phyloP scores from a whole-genome alignment of 352 stramenopile species.

The Pythium periplocum region DNA sequence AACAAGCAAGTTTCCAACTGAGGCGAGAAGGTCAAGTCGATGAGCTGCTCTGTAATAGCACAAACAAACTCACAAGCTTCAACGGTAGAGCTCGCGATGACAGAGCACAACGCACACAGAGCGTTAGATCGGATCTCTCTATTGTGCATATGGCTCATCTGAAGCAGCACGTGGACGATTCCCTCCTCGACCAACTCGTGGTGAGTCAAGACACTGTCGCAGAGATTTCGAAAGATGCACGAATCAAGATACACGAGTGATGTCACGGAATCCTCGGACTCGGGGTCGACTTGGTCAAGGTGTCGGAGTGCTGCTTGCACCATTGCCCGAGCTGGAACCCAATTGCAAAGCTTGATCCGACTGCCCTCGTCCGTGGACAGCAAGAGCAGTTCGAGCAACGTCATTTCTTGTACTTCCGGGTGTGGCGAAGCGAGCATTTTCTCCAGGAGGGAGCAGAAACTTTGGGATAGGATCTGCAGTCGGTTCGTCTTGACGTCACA shows the following conservation, averaged over 20 bases:
- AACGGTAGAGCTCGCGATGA: constrained; percentile 56
- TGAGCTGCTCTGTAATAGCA: constrained; percentile 46
- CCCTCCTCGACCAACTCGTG: constrained; percentile 65
- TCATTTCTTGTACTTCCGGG: constrained; percentile 48
- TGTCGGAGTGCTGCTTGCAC: constrained; percentile 25
- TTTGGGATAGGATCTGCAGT: constrained; percentile 35
- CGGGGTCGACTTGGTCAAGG: constrained; percentile 12
- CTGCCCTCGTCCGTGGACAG: constrained; percentile 60
- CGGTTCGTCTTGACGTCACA: constrained; percentile 47
- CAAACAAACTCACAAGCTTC: constrained; percentile 43
- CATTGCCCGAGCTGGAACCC: constrained; percentile 42
- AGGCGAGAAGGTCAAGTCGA: constrained; percentile 33
- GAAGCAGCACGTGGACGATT: constrained; percentile 42
- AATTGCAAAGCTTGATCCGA: constrained; percentile 67
- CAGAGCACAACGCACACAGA: constrained; percentile 59
- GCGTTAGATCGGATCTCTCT: constrained; percentile 56
- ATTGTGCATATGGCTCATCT: constrained; percentile 49
- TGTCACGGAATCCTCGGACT: not conserved
- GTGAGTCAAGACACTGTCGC: constrained; percentile 65
- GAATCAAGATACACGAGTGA: constrained; percentile 51
- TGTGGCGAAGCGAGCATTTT: constrained; percentile 31
- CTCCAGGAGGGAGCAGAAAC: constrained; percentile 48
- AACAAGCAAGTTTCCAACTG: constrained; percentile 37
- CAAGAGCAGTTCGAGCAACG: constrained; percentile 41
- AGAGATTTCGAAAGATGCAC: constrained; percentile 69